phyloP scores from a whole-genome alignment of 2,329 filamentous ascomycete genomes.

The Microsporum canis region DNA sequence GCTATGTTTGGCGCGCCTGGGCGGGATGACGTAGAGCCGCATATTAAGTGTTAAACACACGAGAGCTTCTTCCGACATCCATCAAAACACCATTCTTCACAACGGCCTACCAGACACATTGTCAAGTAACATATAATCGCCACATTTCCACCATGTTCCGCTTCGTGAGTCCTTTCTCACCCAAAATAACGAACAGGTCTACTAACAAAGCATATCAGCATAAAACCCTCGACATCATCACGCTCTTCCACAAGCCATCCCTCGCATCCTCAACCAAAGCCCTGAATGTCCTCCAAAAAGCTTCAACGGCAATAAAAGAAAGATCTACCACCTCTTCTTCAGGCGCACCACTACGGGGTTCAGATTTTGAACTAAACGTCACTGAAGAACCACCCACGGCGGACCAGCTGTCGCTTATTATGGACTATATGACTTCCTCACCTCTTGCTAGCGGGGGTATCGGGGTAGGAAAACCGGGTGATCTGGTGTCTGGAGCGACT shows the following conservation, averaged over 20 bases:
- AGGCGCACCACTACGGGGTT: slow-evolving; percentile 46
- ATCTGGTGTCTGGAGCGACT: slow-evolving; percentile 63
- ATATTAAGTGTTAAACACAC: neutral
- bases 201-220: slow-evolving; percentile 38
- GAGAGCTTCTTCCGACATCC: neutral
- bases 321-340: slow-evolving; percentile 55
- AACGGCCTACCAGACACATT: neutral
- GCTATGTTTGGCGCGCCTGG: neutral
- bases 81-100: neutral
- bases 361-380: slow-evolving; percentile 77
- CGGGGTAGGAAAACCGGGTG: slow-evolving; percentile 50
- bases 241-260: slow-evolving; percentile 83
- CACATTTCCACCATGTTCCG: neutral
- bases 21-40: slow-evolving; percentile 1
- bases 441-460: slow-evolving; percentile 48
- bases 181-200: neutral
- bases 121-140: too few relatives aligned
- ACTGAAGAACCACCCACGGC: slow-evolving; percentile 68
- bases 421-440: slow-evolving; percentile 63
- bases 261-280: slow-evolving; percentile 61
- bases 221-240: slow-evolving; percentile 81
- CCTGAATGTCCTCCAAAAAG: slow-evolving; percentile 67
- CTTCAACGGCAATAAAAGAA: slow-evolving; percentile 58
- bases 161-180: neutral
- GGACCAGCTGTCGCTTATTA: slow-evolving; percentile 71